These are phyloP conservation scores for Podaxis carcinomalis DNA, from an alignment of 768 basidiomycete species.

Conservation along the genomic window DNA sequence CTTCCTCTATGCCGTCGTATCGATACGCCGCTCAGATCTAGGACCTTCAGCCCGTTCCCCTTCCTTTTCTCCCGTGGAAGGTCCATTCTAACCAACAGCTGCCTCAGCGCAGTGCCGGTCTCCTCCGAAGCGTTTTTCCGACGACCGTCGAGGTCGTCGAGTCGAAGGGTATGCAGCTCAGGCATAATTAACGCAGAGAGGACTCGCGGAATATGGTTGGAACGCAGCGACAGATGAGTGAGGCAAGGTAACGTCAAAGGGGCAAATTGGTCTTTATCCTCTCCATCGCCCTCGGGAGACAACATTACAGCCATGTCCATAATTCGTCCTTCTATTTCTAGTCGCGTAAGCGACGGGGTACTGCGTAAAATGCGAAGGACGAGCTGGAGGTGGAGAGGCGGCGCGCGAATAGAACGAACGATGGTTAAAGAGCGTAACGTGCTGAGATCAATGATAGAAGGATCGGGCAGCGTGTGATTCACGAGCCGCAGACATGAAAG, in stretches of 20 bases:
- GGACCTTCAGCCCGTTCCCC: not conserved
- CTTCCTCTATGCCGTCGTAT: not conserved
- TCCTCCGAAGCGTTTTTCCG: conserved; percentile 23
- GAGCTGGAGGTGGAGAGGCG: conserved; percentile 18
- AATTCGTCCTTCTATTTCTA: conserved; percentile 13
- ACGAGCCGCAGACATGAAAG: conserved; percentile 14
- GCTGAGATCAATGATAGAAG: conserved; percentile 15
- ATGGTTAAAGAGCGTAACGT: conserved; percentile 18
- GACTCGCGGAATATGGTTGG: conserved; percentile 29
- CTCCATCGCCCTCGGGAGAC: not conserved
- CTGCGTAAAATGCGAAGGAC: conserved; percentile 17
- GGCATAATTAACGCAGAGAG: conserved; percentile 28
- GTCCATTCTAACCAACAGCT: conserved; percentile 29
- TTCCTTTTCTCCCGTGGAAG: conserved; percentile 8
- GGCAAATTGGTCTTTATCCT: not conserved
- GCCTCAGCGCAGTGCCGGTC: conserved; percentile 22
- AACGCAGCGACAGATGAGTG: conserved; percentile 24
- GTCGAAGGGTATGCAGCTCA: conserved; percentile 21
- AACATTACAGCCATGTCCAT: not conserved
- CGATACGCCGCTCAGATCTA: not conserved
- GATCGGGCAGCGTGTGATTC: conserved; percentile 20
- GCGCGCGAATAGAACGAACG: conserved; percentile 20
- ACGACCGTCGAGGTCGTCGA: conserved; percentile 33
- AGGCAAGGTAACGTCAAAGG: conserved; percentile 15
- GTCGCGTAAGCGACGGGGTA: conserved; percentile 14